phyloP scores from a whole-genome alignment of 2,329 filamentous ascomycete genomes.

The Purpureocillium takamizusanense region DNA sequence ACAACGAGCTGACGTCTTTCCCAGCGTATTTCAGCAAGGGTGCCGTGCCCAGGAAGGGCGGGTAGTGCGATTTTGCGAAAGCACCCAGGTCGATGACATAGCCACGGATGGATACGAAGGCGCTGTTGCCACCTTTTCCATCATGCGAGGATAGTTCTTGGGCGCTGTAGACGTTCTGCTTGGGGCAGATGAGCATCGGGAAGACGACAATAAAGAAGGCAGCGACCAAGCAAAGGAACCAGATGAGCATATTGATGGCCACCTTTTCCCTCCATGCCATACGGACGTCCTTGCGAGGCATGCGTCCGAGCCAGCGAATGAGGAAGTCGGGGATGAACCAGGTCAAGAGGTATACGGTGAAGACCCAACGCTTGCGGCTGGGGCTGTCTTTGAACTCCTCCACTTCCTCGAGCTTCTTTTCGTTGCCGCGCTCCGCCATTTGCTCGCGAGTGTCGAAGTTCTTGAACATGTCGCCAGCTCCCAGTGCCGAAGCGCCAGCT shows the following conservation, averaged over 20 bases:
- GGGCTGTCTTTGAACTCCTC: conserved; percentile 72
- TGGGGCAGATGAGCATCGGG: conserved; percentile 82
- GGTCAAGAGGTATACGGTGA: conserved; percentile 73
- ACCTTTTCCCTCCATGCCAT: conserved; percentile 95
- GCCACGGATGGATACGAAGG: conserved; percentile 78
- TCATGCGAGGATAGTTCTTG: conserved; percentile 66
- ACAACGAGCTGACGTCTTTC: conserved; percentile 75
- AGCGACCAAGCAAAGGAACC: conserved; percentile 69
- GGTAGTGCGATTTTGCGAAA: conserved; percentile 71
- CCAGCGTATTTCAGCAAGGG: conserved; percentile 74
- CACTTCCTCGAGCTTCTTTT: conserved; percentile 82
- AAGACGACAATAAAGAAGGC: conserved; percentile 89
- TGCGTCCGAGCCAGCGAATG: conserved; percentile 68
- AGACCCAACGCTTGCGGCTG: conserved; percentile 85
- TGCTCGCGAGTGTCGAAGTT: conserved; percentile 90
- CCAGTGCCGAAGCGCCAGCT: conserved; percentile 82
- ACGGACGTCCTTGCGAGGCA: conserved; percentile 86
- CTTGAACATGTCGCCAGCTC: conserved; percentile 94
- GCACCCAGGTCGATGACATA: conserved; percentile 74
- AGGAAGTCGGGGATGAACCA: conserved; percentile 81
- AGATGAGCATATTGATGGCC: conserved; percentile 96
- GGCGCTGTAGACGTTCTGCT: conserved; percentile 76
- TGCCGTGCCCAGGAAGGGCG: conserved; percentile 44
- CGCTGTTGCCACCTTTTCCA: conserved; percentile 53
- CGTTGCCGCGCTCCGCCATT: conserved; percentile 90